Evolutionary conservation across 139 green algal genomes (phyloP).

Genomic region (Coelastrella sp.): DNA sequence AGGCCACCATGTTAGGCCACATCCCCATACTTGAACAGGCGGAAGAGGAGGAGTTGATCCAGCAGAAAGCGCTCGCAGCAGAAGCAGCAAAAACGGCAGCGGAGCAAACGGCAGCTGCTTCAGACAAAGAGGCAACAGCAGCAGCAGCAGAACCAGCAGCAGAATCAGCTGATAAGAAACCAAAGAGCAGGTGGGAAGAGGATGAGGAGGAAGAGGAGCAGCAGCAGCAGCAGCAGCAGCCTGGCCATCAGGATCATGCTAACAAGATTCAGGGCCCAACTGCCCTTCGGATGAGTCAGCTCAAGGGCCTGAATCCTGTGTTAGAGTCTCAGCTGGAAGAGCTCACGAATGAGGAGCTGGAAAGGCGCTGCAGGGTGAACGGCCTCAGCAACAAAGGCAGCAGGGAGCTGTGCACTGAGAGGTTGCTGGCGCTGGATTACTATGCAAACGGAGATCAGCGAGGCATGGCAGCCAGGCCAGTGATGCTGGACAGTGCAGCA

Average conservation of each 20-base stretch:
- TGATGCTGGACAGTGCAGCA: neutral
- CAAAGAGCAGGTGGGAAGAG: slow-evolving; percentile 15
- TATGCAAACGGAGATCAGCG: slow-evolving; percentile 61
- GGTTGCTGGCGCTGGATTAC: slow-evolving; percentile 60
- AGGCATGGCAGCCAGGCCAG: neutral
- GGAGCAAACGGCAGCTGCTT: neutral
- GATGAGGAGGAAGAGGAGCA: neutral
- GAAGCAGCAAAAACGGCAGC: slow-evolving; percentile 6
- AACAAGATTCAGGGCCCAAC: slow-evolving; percentile 8
- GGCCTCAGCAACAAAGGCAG: slow-evolving; percentile 72
- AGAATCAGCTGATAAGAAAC: neutral
- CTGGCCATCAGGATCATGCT: neutral
- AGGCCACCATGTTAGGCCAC: slow-evolving; percentile 57
- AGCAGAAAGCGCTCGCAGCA: neutral
- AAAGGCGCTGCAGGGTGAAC: slow-evolving; percentile 66
- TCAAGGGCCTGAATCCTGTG: slow-evolving; percentile 4
- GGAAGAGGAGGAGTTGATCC: slow-evolving; percentile 27
- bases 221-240: slow-evolving; percentile 16
- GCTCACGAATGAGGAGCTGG: slow-evolving; percentile 72
- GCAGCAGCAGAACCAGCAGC: slow-evolving; percentile 8
- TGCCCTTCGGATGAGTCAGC: neutral
- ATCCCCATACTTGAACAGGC: slow-evolving; percentile 6
- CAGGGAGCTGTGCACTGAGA: slow-evolving; percentile 43
- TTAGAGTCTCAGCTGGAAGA: slow-evolving; percentile 69
- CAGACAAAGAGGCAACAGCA: neutral